Evolutionary conservation across 2,329 filamentous ascomycete species (phyloP), one percentile per base, ranked within the genome.

Genomic region (Curvularia hawaiiensis): DNA sequence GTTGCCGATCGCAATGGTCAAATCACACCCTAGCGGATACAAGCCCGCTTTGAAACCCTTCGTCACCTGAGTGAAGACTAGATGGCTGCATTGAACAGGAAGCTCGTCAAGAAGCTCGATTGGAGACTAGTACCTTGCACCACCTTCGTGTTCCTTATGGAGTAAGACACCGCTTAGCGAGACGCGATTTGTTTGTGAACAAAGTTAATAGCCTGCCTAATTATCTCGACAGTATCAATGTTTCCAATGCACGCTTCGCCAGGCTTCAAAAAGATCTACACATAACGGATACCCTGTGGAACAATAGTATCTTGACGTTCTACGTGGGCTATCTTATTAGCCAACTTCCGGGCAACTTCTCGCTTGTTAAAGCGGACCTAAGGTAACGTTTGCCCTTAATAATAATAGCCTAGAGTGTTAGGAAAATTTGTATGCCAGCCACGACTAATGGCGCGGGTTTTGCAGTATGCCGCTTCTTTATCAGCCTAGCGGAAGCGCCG

Each of bases 301-400:
- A 71, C 9, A 63, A 71, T 28, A 79, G 68, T 22, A 80, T 78
- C 33, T 80, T 72, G 50, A 70, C 75, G 54, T 82, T 77, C 60
- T 81, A 80, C 45, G 77, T 82, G 4, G 79, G 79, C 2, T 81
- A 80, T 59, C 76, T 81, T 30, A 66, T 81, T 50, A 74, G 78
- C 7, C 79, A 82, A 54, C 72, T 82, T 0, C 80, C 80, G 0
- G 80, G 78, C 20, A 82, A 82, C 60, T 67, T 82, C 28, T 75
- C 79, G 52, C 73, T 82, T 51, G 79, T 79, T 30, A 77, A 75
- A 54, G 63, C 70, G 0, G 71, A 74, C 41, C 77, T 77, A 1
- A 68, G 73, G 10, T 55, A 70, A 28, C 63, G 78, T 28, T 64
- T 79, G 1, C 78, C 78, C 2, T 58, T 55, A 6, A 78, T 78